A percentile compares a stretch with the other conserved stretches of the same genome.
phyloP scores from a whole-genome alignment of 2,329 filamentous ascomycete genomes.

The Periconia digitata region DNA sequence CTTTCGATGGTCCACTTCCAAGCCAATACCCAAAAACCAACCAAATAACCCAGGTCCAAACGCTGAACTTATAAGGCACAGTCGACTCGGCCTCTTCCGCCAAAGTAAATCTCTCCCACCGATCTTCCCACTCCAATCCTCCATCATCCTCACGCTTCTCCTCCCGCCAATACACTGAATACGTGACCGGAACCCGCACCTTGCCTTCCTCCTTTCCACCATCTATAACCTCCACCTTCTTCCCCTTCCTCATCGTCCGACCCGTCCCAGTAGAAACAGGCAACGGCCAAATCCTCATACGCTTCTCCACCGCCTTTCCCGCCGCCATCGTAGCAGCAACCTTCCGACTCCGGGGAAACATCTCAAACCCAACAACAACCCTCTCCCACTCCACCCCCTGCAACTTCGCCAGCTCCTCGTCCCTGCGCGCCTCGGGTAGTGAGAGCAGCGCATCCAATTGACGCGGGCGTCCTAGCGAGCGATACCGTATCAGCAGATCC shows the following conservation, averaged over 20 bases:
- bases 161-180: conserved; percentile 87
- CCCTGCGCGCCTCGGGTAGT: conserved; percentile 32
- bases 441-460: not conserved
- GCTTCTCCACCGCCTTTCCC: conserved; percentile 57
- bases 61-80: not conserved
- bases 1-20: not conserved
- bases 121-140: conserved; percentile 76
- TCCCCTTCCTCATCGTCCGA: not conserved
- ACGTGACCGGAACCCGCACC: conserved; percentile 78
- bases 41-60: not conserved
- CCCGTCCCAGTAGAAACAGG: conserved; percentile 34
- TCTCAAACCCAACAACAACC: conserved; percentile 85
- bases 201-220: conserved; percentile 59
- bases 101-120: conserved; percentile 72
- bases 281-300: conserved; percentile 66
- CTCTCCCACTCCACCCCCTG: conserved; percentile 63
- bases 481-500: conserved; percentile 79
- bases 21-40: not conserved
- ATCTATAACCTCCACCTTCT: not conserved
- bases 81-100: not conserved
- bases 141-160: conserved; percentile 80
- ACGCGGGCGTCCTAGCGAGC: conserved; percentile 43
- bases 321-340: not conserved
- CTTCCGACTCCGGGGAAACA: conserved; percentile 75
- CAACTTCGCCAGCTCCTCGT: conserved; percentile 59